phyloP scores from a whole-genome alignment of 2,329 filamentous ascomycete species.

The Lachnellula arida region DNA sequence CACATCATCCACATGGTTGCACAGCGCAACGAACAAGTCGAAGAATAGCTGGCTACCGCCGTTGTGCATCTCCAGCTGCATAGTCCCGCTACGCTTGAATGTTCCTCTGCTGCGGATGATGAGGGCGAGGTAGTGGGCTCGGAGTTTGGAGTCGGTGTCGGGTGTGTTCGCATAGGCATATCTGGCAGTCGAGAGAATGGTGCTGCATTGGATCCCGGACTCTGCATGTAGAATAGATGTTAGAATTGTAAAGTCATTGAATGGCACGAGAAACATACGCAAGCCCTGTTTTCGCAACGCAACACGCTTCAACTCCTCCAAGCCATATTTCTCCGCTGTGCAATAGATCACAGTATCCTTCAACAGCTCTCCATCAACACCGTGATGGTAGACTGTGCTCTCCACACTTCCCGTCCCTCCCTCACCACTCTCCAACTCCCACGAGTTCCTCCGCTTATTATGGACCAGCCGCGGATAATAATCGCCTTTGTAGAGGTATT shows the following conservation, averaged over 20 bases:
- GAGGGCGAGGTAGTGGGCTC: conserved; percentile 94
- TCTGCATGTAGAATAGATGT: conserved; percentile 1
- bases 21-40: conserved; percentile 96
- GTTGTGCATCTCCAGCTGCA: conserved; percentile 98
- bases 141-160: conserved; percentile 84
- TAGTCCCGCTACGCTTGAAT: conserved; percentile 96
- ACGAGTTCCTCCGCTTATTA: conserved; percentile 80
- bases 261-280: conserved; percentile 18
- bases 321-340: conserved; percentile 80
- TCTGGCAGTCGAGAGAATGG: conserved; percentile 86
- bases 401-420: conserved; percentile 57
- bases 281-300: conserved; percentile 91
- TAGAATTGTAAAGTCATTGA: not conserved
- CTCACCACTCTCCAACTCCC: conserved; percentile 64
- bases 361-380: conserved; percentile 71
- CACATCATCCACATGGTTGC: conserved; percentile 96
- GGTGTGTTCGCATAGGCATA: conserved; percentile 96
- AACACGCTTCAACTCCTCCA: conserved; percentile 88
- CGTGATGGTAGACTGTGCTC: conserved; percentile 72
- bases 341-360: conserved; percentile 95
- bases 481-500: conserved; percentile 72
- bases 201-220: conserved; percentile 78
- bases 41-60: conserved; percentile 88
- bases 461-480: conserved; percentile 77
- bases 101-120: conserved; percentile 97